phyloP scores from a whole-genome alignment of 2,329 filamentous ascomycete species.

The Ophiocordyceps sinensis region DNA sequence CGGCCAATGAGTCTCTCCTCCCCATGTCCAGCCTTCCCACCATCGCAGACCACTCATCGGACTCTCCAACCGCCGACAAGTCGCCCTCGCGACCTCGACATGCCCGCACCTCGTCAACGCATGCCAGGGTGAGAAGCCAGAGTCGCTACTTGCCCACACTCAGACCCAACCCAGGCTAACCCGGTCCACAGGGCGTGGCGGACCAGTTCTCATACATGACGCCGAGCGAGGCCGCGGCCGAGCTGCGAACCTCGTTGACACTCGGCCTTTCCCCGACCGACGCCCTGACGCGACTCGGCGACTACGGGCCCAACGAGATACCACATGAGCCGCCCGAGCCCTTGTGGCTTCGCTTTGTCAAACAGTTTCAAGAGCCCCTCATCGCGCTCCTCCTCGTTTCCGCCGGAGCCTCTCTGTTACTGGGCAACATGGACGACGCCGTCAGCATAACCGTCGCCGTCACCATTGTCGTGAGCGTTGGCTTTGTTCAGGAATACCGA shows the following conservation, averaged over 20 bases:
- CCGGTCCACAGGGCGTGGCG: conserved; percentile 30
- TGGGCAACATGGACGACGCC: conserved; percentile 90
- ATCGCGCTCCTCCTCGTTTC: conserved; percentile 87
- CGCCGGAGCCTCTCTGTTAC: conserved; percentile 72
- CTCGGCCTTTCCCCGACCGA: conserved; percentile 71
- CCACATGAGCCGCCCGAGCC: conserved; percentile 89
- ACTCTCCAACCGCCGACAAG: conserved; percentile 12
- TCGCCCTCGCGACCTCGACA: conserved; percentile 18
- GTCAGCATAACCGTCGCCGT: conserved; percentile 92
- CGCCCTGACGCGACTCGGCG: conserved; percentile 63
- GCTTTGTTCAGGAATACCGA: conserved; percentile 93
- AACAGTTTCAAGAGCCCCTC: conserved; percentile 92
- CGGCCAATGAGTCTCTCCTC: conserved; percentile 16
- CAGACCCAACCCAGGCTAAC: background rate
- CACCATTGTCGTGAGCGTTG: conserved; percentile 90
- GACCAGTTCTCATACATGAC: conserved; percentile 54
- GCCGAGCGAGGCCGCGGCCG: conserved; percentile 62
- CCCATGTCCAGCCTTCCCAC: conserved; percentile 19
- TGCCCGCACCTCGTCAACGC: conserved; percentile 36
- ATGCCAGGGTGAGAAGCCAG: conserved; percentile 31
- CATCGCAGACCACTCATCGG: conserved; percentile 14
- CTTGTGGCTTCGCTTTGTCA: conserved; percentile 85
- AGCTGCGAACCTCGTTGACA: conserved; percentile 67
- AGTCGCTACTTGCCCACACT: background rate
- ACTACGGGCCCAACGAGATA: conserved; percentile 85